These are phyloP conservation scores for Fraxinus americana DNA, from an alignment of 257 asterid genomes.

Conservation along the genomic window DNA sequence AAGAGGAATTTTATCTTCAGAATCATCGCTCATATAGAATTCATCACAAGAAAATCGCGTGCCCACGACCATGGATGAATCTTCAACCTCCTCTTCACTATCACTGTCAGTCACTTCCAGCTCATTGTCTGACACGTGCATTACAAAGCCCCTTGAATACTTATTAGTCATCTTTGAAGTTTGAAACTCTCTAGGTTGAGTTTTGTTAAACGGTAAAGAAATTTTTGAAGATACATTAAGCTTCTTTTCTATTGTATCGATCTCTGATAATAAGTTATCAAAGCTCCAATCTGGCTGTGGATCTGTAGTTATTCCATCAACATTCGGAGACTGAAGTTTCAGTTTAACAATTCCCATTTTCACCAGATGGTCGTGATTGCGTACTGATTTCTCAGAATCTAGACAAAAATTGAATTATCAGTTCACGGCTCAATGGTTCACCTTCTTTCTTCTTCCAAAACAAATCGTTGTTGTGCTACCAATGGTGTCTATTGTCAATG, in stretches of 20 bases:
- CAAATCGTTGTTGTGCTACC: too few relatives aligned
- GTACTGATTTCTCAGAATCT: background rate
- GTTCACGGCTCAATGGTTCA: too few relatives aligned
- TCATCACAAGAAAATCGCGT: conserved; percentile 59
- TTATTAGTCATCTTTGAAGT: conserved; percentile 36
- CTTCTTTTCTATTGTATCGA: conserved; percentile 53
- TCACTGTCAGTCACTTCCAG: conserved; percentile 38
- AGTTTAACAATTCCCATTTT: conserved; percentile 45
- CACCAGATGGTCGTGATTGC: background rate
- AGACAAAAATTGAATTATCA: background rate
- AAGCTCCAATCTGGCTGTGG: conserved; percentile 91
- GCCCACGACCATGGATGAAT: conserved; percentile 40
- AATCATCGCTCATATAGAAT: conserved; percentile 40
- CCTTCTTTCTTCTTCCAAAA: too few relatives aligned
- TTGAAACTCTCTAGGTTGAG: conserved; percentile 43
- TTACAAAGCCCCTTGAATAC: conserved; percentile 49
- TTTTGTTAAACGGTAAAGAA: conserved; percentile 49
- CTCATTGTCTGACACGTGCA: conserved; percentile 54
- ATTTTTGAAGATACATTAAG: conserved; percentile 32
- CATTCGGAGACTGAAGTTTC: conserved; percentile 47
- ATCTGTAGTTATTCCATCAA: conserved; percentile 62
- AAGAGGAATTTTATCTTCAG: too few relatives aligned
- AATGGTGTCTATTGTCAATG: too few relatives aligned
- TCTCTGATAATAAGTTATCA: conserved; percentile 63
- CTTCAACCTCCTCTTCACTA: conserved; percentile 41